phyloP scores from a whole-genome alignment of 2,329 filamentous ascomycete genomes.

The Pseudogymnoascus verrucosus region DNA sequence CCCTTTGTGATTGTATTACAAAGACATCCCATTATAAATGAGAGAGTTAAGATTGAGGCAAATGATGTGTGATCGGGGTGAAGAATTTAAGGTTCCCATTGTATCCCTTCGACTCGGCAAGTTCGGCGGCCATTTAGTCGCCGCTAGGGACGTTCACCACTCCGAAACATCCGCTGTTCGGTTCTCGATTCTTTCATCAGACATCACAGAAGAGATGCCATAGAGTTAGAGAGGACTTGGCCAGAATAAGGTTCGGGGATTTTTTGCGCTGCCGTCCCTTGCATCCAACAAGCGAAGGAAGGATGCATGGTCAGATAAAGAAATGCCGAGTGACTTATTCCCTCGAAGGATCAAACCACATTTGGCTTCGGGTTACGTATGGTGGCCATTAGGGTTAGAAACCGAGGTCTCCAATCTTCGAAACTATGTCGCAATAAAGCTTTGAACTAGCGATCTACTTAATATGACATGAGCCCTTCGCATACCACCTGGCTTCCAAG shows the following conservation, averaged over 20 bases:
- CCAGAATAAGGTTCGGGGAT: no score
- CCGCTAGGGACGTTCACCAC: neutral
- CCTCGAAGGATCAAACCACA: no score
- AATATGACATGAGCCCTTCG: neutral
- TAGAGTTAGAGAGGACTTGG: no score
- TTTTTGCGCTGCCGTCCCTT: no score
- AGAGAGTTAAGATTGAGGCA: neutral
- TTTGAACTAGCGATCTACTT: neutral
- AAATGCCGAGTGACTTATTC: no score
- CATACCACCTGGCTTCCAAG: neutral
- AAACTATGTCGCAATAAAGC: neutral
- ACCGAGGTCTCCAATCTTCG: neutral
- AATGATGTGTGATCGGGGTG: neutral
- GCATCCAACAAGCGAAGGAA: no score
- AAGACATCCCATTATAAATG: neutral
- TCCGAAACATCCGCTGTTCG: neutral
- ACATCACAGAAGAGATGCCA: neutral
- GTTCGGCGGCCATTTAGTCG: neutral
- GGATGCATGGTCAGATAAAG: no score
- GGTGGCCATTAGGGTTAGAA: no score
- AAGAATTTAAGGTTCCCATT: neutral
- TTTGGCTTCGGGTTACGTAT: no score
- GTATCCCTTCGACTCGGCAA: neutral
- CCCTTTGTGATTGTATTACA: neutral
- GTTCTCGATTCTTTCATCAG: neutral